These are phyloP conservation scores for Cardamine resedifolia DNA, from an alignment of 345 rosid genomes.

Conservation along the genomic window DNA sequence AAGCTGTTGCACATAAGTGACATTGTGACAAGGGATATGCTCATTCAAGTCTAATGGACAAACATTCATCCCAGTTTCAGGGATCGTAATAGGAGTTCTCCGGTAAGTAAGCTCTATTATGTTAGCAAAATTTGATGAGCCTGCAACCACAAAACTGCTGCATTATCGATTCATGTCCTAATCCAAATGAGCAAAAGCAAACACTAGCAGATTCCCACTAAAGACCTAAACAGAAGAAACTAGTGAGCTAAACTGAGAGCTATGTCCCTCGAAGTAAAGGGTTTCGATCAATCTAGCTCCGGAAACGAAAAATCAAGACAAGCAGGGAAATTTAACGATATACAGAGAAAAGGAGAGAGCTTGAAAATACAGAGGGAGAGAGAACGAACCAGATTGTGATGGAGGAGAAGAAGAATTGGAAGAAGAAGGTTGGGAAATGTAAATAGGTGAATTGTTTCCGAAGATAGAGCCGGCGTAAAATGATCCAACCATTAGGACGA, in stretches of 20 bases:
- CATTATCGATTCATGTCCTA: conserved; percentile 16
- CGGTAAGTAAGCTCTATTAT: conserved; percentile 56
- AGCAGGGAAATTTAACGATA: background rate
- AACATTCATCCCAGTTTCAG: conserved; percentile 59
- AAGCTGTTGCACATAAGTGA: conserved; percentile 56
- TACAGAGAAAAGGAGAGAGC: conserved; percentile 19
- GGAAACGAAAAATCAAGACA: background rate
- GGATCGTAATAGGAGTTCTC: conserved; percentile 52
- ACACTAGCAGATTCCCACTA: background rate
- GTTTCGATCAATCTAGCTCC: background rate
- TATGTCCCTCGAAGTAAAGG: background rate
- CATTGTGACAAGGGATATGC: conserved; percentile 89
- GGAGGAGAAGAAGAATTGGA: conserved; percentile 30
- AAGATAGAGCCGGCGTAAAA: conserved; percentile 81
- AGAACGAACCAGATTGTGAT: conserved; percentile 40
- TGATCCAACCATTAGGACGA: conserved; percentile 70
- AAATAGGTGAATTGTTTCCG: conserved; percentile 62
- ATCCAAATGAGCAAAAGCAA: background rate
- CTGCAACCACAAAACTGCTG: conserved; percentile 41
- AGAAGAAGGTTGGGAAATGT: conserved; percentile 43
- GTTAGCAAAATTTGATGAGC: conserved; percentile 48
- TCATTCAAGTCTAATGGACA: conserved; percentile 82
- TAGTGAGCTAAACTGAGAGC: background rate
- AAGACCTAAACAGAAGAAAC: background rate
- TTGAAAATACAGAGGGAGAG: conserved; percentile 32